Conservation (phyloP, 2,329 filamentous ascomycete species). For the Pseudocercospora fijiensis region DNA sequence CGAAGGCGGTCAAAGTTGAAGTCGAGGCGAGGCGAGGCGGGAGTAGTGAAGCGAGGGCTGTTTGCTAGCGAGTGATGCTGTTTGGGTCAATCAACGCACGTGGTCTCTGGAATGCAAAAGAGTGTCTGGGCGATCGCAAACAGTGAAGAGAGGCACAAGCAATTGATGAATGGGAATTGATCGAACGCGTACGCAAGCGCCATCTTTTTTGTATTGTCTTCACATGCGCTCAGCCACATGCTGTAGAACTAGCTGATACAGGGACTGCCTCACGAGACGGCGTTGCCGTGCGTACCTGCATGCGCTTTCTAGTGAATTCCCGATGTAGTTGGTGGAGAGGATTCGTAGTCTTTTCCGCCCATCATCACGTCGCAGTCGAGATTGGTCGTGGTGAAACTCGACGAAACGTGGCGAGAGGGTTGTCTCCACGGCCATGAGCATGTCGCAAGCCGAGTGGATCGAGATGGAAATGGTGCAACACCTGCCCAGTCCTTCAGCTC, state of each 20-base stretch:
- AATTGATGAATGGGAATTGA: background rate
- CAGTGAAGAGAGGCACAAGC: conserved; percentile 3
- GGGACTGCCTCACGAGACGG: background rate
- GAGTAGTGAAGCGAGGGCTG: background rate
- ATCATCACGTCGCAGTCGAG: background rate
- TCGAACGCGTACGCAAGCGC: conserved; percentile 6
- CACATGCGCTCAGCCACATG: background rate
- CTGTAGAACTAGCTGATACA: background rate
- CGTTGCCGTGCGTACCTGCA: conserved; percentile 5
- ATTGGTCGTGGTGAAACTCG: conserved; percentile 1
- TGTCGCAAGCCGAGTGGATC: background rate
- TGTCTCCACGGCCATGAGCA: background rate
- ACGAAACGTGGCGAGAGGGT: background rate
- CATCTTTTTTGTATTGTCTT: conserved; percentile 1
- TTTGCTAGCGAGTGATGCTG: conserved; percentile 1
- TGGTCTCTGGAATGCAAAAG: background rate
- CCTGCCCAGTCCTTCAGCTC: background rate
- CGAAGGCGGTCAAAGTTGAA: background rate
- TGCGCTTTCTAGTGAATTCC: background rate
- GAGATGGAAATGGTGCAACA: background rate
- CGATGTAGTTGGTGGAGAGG: background rate
- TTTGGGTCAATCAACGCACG: conserved; percentile 4
- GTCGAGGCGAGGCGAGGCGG: conserved; percentile 1
- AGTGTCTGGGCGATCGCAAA: background rate
- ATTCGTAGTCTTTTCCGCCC: conserved; percentile 1